phyloP scores from a whole-genome alignment of 2,329 filamentous ascomycete genomes.

The Xylariaceae sp. region DNA sequence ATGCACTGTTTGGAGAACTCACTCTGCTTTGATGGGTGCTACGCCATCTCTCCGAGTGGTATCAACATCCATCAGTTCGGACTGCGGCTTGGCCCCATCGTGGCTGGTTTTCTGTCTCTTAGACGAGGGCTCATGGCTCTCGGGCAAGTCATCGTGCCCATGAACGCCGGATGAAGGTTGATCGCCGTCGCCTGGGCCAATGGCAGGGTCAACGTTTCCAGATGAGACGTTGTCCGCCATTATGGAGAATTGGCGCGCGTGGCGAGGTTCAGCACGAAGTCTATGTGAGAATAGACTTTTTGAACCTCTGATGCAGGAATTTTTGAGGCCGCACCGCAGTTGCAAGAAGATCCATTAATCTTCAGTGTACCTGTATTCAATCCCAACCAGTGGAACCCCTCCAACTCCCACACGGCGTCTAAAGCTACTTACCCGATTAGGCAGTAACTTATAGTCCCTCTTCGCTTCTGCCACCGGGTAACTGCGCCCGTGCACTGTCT shows the following conservation, averaged over 20 bases:
- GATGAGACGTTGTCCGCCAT: neutral
- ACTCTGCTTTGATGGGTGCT: slow-evolving; percentile 38
- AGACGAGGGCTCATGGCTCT: slow-evolving; percentile 42
- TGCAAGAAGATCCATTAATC: neutral
- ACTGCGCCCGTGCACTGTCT: too few relatives aligned
- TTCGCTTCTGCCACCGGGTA: too few relatives aligned
- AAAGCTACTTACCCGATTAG: neutral
- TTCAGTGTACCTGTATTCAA: neutral
- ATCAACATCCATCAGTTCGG: slow-evolving; percentile 13
- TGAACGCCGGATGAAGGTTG: neutral
- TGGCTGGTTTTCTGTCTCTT: slow-evolving; percentile 58
- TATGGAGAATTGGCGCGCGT: neutral
- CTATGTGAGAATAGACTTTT: neutral
- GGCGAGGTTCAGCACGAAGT: too few relatives aligned
- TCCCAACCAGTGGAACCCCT: too few relatives aligned
- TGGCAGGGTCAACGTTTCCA: neutral
- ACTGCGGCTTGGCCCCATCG: slow-evolving; percentile 14
- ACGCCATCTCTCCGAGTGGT: slow-evolving; percentile 23
- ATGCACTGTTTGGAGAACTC: slow-evolving; percentile 11
- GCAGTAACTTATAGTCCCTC: neutral
- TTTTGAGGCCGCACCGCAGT: neutral
- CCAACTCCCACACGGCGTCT: neutral
- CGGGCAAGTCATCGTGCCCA: slow-evolving; percentile 16
- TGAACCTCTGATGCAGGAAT: neutral
- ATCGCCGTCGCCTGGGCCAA: neutral